These are phyloP conservation scores for Suhomyces faveliae DNA, from an alignment of 805 yeast genomes.

Conservation along the genomic window DNA sequence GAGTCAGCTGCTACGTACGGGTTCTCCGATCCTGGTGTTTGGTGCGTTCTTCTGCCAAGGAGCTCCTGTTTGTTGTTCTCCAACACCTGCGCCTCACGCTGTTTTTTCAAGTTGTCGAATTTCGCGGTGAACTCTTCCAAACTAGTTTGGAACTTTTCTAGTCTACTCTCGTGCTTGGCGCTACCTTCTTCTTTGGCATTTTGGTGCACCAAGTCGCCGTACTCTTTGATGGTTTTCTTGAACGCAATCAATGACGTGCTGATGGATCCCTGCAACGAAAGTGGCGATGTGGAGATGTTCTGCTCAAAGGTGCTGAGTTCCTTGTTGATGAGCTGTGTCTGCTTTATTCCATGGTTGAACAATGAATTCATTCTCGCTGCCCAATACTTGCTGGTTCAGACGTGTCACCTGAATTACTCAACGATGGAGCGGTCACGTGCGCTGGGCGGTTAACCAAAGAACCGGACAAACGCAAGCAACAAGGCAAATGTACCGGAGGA, in stretches of 20 bases:
- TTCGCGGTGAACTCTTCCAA: conserved; percentile 45
- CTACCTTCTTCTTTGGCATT: conserved; percentile 54
- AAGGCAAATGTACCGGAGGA: conserved; percentile 97
- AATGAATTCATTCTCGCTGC: conserved; percentile 61
- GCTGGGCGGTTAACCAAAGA: conserved; percentile 50
- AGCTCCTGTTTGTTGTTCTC: conserved; percentile 51
- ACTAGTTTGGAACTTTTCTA: conserved; percentile 54
- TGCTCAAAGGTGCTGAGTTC: conserved; percentile 68
- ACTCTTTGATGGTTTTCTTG: conserved; percentile 71
- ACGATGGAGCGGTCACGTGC: not conserved
- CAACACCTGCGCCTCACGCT: conserved; percentile 53
- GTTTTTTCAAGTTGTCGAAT: conserved; percentile 53
- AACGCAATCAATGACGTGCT: conserved; percentile 79
- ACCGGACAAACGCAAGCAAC: conserved; percentile 85
- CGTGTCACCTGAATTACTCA: conserved; percentile 2
- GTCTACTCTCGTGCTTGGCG: conserved; percentile 51
- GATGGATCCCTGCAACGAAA: conserved; percentile 72
- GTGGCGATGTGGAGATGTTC: conserved; percentile 65
- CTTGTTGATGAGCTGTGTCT: conserved; percentile 66
- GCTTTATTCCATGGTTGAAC: conserved; percentile 87
- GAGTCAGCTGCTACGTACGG: conserved; percentile 36
- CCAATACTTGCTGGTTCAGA: not conserved
- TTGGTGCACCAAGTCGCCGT: conserved; percentile 55
- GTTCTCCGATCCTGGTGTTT: conserved; percentile 38
- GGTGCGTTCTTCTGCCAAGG: conserved; percentile 47